phyloP scores from a whole-genome alignment of 306 rosid species.

The Vigna reflexopilosa region DNA sequence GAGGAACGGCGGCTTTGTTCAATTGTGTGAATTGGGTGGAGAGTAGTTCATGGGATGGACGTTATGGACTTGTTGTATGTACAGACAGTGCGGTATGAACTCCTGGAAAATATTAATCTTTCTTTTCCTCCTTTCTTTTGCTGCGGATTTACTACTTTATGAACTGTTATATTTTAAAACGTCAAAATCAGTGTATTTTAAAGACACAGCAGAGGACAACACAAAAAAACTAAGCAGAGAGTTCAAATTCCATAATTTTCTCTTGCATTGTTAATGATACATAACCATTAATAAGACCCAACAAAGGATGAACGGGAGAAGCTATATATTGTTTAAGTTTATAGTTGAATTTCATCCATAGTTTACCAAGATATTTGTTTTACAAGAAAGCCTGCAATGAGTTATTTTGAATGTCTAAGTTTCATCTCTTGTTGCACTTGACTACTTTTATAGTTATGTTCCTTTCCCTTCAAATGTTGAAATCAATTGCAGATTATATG shows the following conservation, averaged over 20 bases:
- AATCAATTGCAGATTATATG: neutral
- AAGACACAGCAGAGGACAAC: too few relatives aligned
- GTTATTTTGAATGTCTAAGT: neutral
- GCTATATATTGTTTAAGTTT: constrained; percentile 7
- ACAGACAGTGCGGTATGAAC: constrained; percentile 87
- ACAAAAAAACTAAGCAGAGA: too few relatives aligned
- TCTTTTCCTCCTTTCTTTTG: neutral
- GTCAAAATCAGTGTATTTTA: too few relatives aligned
- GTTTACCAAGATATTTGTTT: neutral
- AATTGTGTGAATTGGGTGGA: constrained; percentile 96
- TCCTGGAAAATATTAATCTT: neutral
- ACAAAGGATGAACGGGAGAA: neutral
- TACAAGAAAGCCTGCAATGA: constrained; percentile 2
- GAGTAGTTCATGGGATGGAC: constrained; percentile 97
- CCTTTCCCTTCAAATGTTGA: constrained; percentile 2
- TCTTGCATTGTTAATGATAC: neutral
- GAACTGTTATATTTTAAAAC: neutral
- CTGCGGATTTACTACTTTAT: neutral
- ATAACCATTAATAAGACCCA: neutral
- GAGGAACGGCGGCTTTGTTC: constrained; percentile 92
- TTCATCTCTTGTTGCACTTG: constrained; percentile 5
- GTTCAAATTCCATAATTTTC: neutral
- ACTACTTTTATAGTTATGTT: constrained; percentile 4
- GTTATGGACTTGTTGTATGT: constrained; percentile 89
- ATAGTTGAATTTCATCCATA: constrained; percentile 9